phyloP scores from a whole-genome alignment of 352 stramenopile species.

The Nothophytophthora sp. region DNA sequence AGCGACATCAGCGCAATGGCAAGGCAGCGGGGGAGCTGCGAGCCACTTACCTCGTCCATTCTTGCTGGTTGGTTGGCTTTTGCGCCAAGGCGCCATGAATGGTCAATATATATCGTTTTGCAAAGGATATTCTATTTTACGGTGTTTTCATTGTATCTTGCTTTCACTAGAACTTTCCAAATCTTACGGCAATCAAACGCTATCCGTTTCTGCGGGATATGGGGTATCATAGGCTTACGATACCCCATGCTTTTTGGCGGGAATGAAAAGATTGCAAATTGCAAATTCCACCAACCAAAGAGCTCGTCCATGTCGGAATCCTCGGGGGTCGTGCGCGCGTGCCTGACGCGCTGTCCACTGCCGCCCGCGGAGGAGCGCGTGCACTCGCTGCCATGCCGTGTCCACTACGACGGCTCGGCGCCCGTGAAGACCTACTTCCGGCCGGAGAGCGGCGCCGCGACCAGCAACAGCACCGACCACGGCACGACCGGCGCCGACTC shows the following conservation, averaged over 20 bases:
- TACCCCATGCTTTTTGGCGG: constrained; percentile 26
- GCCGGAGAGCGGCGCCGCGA: constrained; percentile 23
- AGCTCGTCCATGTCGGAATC: constrained; percentile 16
- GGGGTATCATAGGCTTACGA: background rate
- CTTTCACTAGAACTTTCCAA: no score
- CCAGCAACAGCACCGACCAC: constrained; percentile 28
- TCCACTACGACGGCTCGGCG: constrained; percentile 66
- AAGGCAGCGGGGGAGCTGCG: background rate
- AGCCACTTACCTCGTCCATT: constrained; percentile 19
- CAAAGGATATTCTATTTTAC: background rate
- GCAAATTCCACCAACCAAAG: background rate
- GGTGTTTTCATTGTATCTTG: no score
- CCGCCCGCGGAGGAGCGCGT: constrained; percentile 50
- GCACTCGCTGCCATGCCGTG: constrained; percentile 77
- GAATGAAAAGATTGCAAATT: constrained; percentile 11
- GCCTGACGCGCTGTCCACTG: constrained; percentile 77
- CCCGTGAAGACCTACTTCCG: constrained; percentile 79
- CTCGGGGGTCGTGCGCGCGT: constrained; percentile 38
- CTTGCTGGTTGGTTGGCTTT: no score
- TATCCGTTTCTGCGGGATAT: background rate
- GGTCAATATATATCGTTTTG: background rate
- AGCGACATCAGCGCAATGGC: background rate
- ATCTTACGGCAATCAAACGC: background rate
- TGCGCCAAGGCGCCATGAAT: no score
- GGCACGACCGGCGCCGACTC: background rate